Base-by-base conservation (phyloP, 1,139 yeast genomes). In the Saccharomyces hybrid region DNA sequence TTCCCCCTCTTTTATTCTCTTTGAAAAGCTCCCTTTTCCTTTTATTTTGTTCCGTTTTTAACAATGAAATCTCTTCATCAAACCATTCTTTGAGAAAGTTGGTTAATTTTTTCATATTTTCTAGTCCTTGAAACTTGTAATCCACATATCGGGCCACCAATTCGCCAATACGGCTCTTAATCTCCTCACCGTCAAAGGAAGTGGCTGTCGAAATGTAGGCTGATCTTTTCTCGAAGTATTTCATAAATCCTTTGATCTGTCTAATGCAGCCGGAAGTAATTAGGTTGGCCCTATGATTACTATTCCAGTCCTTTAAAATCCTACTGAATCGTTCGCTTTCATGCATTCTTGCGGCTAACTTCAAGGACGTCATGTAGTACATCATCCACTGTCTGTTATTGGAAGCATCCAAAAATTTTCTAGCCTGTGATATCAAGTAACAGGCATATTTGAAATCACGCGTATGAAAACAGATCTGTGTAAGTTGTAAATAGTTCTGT, bases 281-380 rank as follows among this genome's bases (percentile, higher is more conserved):
- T 41, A 54, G 50, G 16, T 52, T 54, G 3, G 67, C 67, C 5
- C 52, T 49, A 2, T 41, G 16, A 52, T 66, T 64, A 5, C 26
- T 26, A 50, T 64, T 60, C 67, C 69, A 65, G 25, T 65, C 62
- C 16, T 52, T 54, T 27, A 68, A 48, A 2, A 55, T 44, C 13
- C 47, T 27, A 9, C 57, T 48, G 48, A 63, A 64, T 3, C 53
- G 49, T 7, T 54, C 58, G 6, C 59, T 48, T 27, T 60, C 58
- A 20, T 57, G 52, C 16, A 47, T 48, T 42, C 63, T 54, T 1
- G 65, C 56, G 14, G 61, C 53, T 1, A 61, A 26, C 52, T 60
- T 61, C 28, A 65, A 49, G 4, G 60, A 54, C n/a, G 61, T 58
- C 57, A 63, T 57, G 46, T 66, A 66, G 49, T 57, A 63, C 38